Conservation (phyloP, 2,329 filamentous ascomycete genomes). For the Aspergillus terreus region DNA sequence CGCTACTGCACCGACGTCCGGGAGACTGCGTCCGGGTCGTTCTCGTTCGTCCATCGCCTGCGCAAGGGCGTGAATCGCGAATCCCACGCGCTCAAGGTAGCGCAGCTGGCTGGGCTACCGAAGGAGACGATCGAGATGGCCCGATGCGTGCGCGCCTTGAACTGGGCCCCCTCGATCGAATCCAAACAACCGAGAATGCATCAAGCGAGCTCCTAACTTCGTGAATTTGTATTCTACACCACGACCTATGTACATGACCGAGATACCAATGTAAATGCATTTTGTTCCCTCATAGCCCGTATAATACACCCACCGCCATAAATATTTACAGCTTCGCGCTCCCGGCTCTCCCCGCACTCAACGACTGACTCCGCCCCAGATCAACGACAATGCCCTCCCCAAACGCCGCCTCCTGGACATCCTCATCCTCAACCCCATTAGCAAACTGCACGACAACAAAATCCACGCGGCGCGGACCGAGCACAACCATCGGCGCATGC, state of each 20-base stretch:
- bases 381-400: conserved; percentile 38
- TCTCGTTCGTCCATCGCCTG: conserved; percentile 82
- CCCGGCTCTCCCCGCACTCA: background rate
- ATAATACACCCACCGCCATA: background rate
- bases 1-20: conserved; percentile 87
- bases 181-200: too few species aligned
- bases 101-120: conserved; percentile 77
- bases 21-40: conserved; percentile 66
- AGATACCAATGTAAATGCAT: background rate
- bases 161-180: background rate
- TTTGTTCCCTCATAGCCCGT: background rate
- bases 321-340: conserved; percentile 5
- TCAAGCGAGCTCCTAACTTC: background rate
- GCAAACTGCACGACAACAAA: conserved; percentile 88
- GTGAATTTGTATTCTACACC: background rate
- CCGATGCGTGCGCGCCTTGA: conserved; percentile 50
- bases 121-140: conserved; percentile 68
- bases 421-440: conserved; percentile 76
- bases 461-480: conserved; percentile 68
- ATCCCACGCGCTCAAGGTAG: conserved; percentile 95
- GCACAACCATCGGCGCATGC: conserved; percentile 94
- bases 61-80: conserved; percentile 76
- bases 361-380: background rate
- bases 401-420: conserved; percentile 75
- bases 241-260: background rate